phyloP scores from a whole-genome alignment of 2,329 filamentous ascomycete species.

The Zymoseptoria ardabiliae region DNA sequence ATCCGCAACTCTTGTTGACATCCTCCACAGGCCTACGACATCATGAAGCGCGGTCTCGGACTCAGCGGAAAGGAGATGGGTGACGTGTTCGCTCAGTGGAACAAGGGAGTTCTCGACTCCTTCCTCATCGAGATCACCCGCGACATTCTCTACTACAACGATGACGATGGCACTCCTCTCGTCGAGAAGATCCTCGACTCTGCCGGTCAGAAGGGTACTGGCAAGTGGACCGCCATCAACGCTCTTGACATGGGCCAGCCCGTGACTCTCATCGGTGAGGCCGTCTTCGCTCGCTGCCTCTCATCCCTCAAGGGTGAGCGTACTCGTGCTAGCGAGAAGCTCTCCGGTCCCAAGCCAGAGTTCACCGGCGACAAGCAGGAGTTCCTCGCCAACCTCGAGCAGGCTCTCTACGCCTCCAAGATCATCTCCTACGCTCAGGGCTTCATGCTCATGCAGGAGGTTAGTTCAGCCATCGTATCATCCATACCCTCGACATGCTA shows the following conservation, averaged over 20 bases:
- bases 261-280: constrained; percentile 94
- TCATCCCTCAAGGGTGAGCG: constrained; percentile 93
- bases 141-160: constrained; percentile 97
- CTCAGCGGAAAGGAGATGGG: constrained; percentile 89
- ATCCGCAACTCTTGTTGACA: constrained; percentile 12
- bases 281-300: constrained; percentile 90
- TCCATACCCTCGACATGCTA: no score
- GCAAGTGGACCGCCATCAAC: constrained; percentile 99
- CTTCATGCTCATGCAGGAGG: constrained; percentile 99
- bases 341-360: constrained; percentile 67
- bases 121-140: constrained; percentile 99
- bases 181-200: constrained; percentile 99
- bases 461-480: no score
- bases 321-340: constrained; percentile 68
- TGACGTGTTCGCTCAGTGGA: constrained; percentile 91
- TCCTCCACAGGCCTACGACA: constrained; percentile 77
- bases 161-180: constrained; percentile 81
- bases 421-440: constrained; percentile 99
- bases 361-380: constrained; percentile 87
- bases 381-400: constrained; percentile 95
- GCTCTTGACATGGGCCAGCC: constrained; percentile 97
- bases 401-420: constrained; percentile 98
- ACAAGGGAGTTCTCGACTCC: constrained; percentile 95
- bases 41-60: constrained; percentile 96
- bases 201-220: constrained; percentile 98